Evolutionary conservation across 2,329 filamentous ascomycete genomes (phyloP), one percentile per base, ranked within the genome.

Genomic region (Aspergillus fijiensis): DNA sequence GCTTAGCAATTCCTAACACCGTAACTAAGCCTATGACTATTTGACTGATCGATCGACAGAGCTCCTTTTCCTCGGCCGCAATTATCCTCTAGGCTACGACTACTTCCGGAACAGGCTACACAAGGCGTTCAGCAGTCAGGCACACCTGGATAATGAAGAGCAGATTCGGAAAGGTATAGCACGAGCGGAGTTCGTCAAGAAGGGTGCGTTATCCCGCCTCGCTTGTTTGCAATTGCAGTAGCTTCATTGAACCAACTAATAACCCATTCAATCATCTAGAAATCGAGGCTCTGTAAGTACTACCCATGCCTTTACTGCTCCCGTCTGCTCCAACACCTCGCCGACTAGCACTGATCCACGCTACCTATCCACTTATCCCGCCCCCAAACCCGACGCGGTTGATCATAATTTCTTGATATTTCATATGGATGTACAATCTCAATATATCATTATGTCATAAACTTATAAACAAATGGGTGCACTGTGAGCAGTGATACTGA

Each of bases 171-270:
- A 87, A 61, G 90, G 87, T 0, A 91, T 99, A 58, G 82, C 85
- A 47, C 83, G 89, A 61, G 94, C 92, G 0, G 86, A 96, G 66
- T 97, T 90, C 76, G 92, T 98, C 4, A 96, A 91, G 77, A 97
- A 96, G 83, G 92, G 92, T 92, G 71, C 59, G 72, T 57, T 39
- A 23, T 45, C 21, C 33, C 50, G 56, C 27, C 50, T 49, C 45
- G 31, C n/a, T 45, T 21, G 21, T 45, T 39, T 42, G 19, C n/a
- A 19, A 27, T 29, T 29, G 35, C 33, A 39, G 21, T 4, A 10
- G 12, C 25, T 29, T 16, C 16, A 23, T 27, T 55, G 49, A 6
- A n/a, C 47, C 9, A 45, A 45, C 66, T 42, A 57, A 51, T 59
- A 25, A 14, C 12, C 33, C n/a, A 2, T 16, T 16, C 39, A 9